Conservation (phyloP, 1,284 basidiomycete species). For the Abortiporus biennis region DNA sequence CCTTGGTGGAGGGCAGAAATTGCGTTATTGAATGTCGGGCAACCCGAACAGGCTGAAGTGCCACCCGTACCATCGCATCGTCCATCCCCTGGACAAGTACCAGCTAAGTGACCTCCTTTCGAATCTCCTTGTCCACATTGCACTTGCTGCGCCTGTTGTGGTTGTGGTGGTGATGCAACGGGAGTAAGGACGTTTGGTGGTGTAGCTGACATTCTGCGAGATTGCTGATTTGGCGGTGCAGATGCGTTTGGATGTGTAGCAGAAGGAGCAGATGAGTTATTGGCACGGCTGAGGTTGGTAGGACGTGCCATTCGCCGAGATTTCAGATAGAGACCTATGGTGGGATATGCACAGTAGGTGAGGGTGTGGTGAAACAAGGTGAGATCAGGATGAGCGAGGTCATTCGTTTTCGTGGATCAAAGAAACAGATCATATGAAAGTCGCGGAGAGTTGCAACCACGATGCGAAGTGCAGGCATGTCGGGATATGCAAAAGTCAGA, state of each 20-base stretch:
- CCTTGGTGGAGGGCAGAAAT: constrained; percentile 32
- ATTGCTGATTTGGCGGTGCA: constrained; percentile 10
- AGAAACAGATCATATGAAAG: constrained; percentile 11
- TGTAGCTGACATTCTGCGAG: constrained; percentile 22
- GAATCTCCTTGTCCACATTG: constrained; percentile 8
- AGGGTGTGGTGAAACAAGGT: neutral
- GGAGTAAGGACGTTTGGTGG: constrained; percentile 26
- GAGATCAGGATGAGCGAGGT: neutral
- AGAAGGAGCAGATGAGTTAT: constrained; percentile 17
- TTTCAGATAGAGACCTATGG: constrained; percentile 31
- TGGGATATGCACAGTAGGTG: constrained; percentile 4
- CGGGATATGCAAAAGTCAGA: constrained; percentile 7
- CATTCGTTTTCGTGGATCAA: constrained; percentile 6
- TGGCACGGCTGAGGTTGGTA: constrained; percentile 25
- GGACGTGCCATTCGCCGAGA: constrained; percentile 31
- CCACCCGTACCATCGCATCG: constrained; percentile 94
- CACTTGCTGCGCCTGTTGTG: constrained; percentile 11
- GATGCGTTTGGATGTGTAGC: constrained; percentile 25
- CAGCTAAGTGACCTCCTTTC: constrained; percentile 30
- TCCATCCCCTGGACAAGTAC: constrained; percentile 93
- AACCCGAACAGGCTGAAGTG: constrained; percentile 84
- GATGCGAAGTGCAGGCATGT: constrained; percentile 20
- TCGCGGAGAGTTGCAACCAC: constrained; percentile 13
- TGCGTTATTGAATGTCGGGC: constrained; percentile 90
- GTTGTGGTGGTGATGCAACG: constrained; percentile 24